Percentiles rank a stretch among this genome's conserved stretches.
phyloP scores from a whole-genome alignment of 75 land plant species.

The Isoetes taiwanensis region DNA sequence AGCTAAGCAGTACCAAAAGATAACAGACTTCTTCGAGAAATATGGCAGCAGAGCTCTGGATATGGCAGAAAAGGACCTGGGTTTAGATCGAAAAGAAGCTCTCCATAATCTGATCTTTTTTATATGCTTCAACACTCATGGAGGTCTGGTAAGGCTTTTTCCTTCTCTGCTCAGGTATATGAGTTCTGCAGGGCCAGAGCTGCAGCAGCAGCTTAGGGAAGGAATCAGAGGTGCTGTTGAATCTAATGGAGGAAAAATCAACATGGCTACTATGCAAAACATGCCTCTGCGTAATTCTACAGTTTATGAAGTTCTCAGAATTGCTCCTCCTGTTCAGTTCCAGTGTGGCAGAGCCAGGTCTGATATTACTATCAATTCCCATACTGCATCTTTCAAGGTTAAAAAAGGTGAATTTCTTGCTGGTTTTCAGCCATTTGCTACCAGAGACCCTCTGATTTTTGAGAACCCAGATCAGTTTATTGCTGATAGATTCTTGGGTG shows the following conservation, averaged over 20 bases:
- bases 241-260: conserved; percentile 22
- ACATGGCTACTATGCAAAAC: conserved; percentile 29
- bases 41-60: conserved; percentile 24
- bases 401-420: conserved; percentile 62
- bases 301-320: conserved; percentile 59
- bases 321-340: conserved; percentile 60
- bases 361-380: conserved; percentile 36
- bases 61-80: conserved; percentile 23
- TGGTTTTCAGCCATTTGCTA: conserved; percentile 69
- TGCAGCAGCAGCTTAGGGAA: conserved; percentile 31
- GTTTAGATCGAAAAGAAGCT: conserved; percentile 51
- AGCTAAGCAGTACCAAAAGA: conserved; percentile 26
- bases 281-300: conserved; percentile 49
- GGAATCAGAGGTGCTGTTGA: conserved; percentile 38
- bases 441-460: conserved; percentile 56
- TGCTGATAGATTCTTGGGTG: conserved; percentile 50
- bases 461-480: conserved; percentile 48
- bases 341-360: conserved; percentile 70
- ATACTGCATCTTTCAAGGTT: conserved; percentile 24
- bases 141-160: conserved; percentile 48
- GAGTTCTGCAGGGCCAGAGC: conserved; percentile 23
- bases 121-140: conserved; percentile 52
- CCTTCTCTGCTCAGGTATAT: conserved; percentile 37
- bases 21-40: conserved; percentile 24
- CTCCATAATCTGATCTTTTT: conserved; percentile 51